phyloP scores from a whole-genome alignment of 73 alveolate species.

The Loxodes magnus region DNA sequence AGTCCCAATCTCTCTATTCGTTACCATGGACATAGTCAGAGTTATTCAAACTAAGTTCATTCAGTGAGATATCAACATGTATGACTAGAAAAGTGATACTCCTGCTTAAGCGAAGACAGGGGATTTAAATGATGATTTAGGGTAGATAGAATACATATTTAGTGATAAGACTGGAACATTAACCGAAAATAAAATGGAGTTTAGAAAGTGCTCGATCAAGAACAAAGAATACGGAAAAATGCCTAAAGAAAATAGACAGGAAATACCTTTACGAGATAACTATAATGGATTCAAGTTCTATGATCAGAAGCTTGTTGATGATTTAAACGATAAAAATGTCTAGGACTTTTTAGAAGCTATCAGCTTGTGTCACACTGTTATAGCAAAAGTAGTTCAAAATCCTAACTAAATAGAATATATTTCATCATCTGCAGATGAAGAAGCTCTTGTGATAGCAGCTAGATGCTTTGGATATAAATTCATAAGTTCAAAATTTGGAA shows the following conservation, averaged over 20 bases:
- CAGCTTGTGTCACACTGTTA: slow-evolving; percentile 60
- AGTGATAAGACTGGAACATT: slow-evolving; percentile 4
- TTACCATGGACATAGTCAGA: slow-evolving; percentile 64
- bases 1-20: slow-evolving; percentile 71
- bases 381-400: slow-evolving; percentile 19
- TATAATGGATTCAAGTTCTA: too few relatives aligned
- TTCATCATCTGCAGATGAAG: slow-evolving; percentile 21
- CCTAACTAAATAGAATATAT: slow-evolving; percentile 7
- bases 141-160: slow-evolving; percentile 1
- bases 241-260: too few relatives aligned
- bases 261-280: too few relatives aligned
- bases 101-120: slow-evolving; percentile 64
- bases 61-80: slow-evolving; percentile 55
- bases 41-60: slow-evolving; percentile 53
- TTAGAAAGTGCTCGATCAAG: background rate
- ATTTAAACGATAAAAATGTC: background rate
- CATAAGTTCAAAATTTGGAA: background rate
- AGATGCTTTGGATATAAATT: slow-evolving; percentile 3
- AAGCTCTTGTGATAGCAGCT: slow-evolving; percentile 21
- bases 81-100: slow-evolving; percentile 36
- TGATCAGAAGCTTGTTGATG: too few relatives aligned
- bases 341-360: slow-evolving; percentile 29
- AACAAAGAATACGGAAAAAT: background rate
- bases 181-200: slow-evolving; percentile 5
- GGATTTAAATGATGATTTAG: slow-evolving; percentile 20